A percentile compares a stretch with the other conserved stretches of the same genome.
These are phyloP conservation scores for Symmetrospora coprosmae DNA, from an alignment of 768 basidiomycete genomes.

Conservation along the genomic window DNA sequence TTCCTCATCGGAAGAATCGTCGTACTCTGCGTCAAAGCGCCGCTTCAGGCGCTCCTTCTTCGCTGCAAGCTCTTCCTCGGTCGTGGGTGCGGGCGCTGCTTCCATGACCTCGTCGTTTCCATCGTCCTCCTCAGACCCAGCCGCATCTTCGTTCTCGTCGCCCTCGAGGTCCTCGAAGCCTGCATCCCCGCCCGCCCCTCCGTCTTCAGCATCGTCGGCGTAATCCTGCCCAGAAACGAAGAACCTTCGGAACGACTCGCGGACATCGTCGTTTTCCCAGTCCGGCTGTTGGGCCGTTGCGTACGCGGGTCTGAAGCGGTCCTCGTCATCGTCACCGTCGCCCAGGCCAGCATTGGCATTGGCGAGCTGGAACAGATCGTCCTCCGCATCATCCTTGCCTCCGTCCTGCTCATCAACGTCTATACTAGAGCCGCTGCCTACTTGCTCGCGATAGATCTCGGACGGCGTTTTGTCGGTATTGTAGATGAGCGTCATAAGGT, in stretches of 20 bases:
- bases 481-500: conserved; percentile 82
- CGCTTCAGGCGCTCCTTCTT: conserved; percentile 86
- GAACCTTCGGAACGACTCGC: conserved; percentile 69
- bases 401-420: conserved; percentile 31
- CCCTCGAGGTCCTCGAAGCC: conserved; percentile 41
- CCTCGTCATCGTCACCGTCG: conserved; percentile 27
- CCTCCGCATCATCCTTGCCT: conserved; percentile 46
- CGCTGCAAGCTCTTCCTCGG: conserved; percentile 46
- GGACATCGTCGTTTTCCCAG: conserved; percentile 72
- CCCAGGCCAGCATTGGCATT: background rate
- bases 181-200: conserved; percentile 40
- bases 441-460: conserved; percentile 41
- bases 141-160: too few relatives aligned
- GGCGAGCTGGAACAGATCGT: conserved; percentile 58
- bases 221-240: conserved; percentile 66
- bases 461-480: conserved; percentile 52
- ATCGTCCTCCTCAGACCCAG: conserved; percentile 40
- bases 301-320: conserved; percentile 32
- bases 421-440: conserved; percentile 17
- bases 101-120: conserved; percentile 32
- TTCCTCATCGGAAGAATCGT: conserved; percentile 54
- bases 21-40: conserved; percentile 94
- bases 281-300: conserved; percentile 46
- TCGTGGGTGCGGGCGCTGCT: conserved; percentile 33
- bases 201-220: conserved; percentile 38